Conservation (phyloP, 768 basidiomycete genomes). For the Panus rudis region DNA sequence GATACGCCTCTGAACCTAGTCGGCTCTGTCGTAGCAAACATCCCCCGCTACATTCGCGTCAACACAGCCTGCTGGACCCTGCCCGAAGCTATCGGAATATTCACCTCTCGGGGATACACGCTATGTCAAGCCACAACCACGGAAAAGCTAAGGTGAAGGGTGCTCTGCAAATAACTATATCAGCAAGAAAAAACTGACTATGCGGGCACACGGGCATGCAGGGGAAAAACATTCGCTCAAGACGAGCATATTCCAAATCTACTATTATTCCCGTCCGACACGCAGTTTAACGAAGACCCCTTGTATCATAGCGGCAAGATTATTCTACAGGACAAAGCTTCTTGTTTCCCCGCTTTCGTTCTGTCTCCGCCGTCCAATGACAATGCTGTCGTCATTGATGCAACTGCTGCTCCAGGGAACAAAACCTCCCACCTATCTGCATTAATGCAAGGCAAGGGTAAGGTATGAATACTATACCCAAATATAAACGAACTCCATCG, state of each 20-base stretch:
- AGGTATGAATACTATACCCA: conserved; percentile 41
- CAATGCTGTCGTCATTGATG: conserved; percentile 70
- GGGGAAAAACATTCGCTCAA: conserved; percentile 59
- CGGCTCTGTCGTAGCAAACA: conserved; percentile 37
- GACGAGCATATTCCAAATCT: conserved; percentile 83
- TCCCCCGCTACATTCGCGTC: conserved; percentile 82
- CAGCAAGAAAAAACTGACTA: conserved; percentile 23
- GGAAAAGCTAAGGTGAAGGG: too few species aligned
- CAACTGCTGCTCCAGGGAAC: conserved; percentile 95
- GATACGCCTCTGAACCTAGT: neutral
- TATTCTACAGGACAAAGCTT: conserved; percentile 96
- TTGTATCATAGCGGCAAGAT: conserved; percentile 74
- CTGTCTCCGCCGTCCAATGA: conserved; percentile 63
- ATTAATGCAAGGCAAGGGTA: conserved; percentile 76
- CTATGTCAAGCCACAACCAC: too few species aligned
- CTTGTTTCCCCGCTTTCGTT: conserved; percentile 89
- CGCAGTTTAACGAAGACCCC: conserved; percentile 61
- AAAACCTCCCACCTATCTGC: conserved; percentile 94
- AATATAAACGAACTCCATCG: neutral
- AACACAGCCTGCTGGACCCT: conserved; percentile 67
- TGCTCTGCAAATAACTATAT: too few species aligned
- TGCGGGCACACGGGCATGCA: conserved; percentile 2
- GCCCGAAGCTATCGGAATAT: conserved; percentile 54
- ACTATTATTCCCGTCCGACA: conserved; percentile 64
- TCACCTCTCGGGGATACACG: conserved; percentile 49